phyloP scores from a whole-genome alignment of 352 stramenopile genomes.

The Phytophthora ramorum region DNA sequence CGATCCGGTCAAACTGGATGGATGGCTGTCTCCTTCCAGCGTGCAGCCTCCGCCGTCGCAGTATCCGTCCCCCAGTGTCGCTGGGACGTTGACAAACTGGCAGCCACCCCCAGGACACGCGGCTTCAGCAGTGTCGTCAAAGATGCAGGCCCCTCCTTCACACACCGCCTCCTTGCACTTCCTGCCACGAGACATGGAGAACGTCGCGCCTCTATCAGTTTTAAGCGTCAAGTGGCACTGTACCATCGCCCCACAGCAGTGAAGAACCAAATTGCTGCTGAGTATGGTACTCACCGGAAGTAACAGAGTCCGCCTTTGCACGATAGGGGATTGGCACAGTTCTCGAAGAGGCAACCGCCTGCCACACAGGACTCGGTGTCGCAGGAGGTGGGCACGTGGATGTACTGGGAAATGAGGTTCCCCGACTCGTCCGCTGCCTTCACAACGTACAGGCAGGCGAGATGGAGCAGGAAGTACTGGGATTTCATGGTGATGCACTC shows the following conservation, averaged over 20 bases:
- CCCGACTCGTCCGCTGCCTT: not conserved
- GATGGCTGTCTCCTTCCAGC: slow-evolving; percentile 53
- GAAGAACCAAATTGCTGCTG: not conserved
- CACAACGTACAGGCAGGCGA: slow-evolving; percentile 7
- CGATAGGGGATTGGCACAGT: slow-evolving; percentile 47
- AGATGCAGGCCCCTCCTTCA: slow-evolving; percentile 59
- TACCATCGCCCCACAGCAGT: not conserved
- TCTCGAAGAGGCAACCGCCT: slow-evolving; percentile 63
- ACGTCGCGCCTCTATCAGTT: slow-evolving; percentile 41
- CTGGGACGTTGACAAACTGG: slow-evolving; percentile 52
- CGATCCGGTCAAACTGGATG: slow-evolving; percentile 42
- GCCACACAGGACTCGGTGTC: slow-evolving; percentile 41
- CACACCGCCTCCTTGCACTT: slow-evolving; percentile 59
- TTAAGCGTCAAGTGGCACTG: slow-evolving; percentile 11
- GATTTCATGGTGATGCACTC: slow-evolving; percentile 19
- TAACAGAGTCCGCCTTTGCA: slow-evolving; percentile 65
- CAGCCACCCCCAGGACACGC: slow-evolving; percentile 62
- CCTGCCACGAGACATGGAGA: slow-evolving; percentile 38
- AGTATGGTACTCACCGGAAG: slow-evolving; percentile 49
- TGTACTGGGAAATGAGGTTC: slow-evolving; percentile 42
- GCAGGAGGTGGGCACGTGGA: slow-evolving; percentile 48
- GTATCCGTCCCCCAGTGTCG: slow-evolving; percentile 59
- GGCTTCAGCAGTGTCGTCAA: slow-evolving; percentile 44
- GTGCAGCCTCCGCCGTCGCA: slow-evolving; percentile 61
- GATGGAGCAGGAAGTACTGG: slow-evolving; percentile 4